Evolutionary conservation across 2,329 filamentous ascomycete genomes (phyloP), one percentile per base, ranked within the genome.

Genomic region (Neurospora sp.): DNA sequence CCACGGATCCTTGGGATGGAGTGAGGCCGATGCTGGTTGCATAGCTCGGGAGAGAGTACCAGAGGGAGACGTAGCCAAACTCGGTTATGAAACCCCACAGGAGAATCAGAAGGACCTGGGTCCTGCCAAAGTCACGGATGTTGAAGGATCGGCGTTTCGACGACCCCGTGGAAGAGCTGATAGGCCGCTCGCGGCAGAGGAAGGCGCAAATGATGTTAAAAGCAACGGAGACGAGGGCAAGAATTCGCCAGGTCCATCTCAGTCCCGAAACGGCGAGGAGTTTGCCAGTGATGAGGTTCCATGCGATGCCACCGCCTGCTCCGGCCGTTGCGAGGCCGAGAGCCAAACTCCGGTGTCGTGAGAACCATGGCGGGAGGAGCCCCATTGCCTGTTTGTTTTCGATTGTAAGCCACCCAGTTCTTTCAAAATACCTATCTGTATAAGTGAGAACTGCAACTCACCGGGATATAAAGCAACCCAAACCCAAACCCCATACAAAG

Each of bases 1-100:
- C 82, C 46, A 88, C 81, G 15, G 85, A 84, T 0, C 86, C 88
- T 76, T 91, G 88, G n/a, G 84, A 80, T 1, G 86, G 79, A 0
- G 82, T 82, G 4, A 91, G 82, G 0, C 88, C 88, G 41, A 90
- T 83, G 0, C 83, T 83, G 6, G 83, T 80, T 1, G 87, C 87
- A 74, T 89, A 91, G 70, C 86, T 88, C 1, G 89, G 86, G 8
- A 91, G 77, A 2, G 85, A 88, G 78, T 89, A 91, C 2, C 91
- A 81, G 1, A 91, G 78, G 0, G 88, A 85, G 23, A 90, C 85
- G 73, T 91, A 91, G 6, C 87, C 89, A 6, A 91, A 79, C 83
- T 90, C 87, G 67, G 83, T 87, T 72, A 90, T 82, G 70, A 87
- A 82, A 0, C 86, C 88, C 80, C 86, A 91, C 3, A 76, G 80